Conservation (phyloP, 1,284 basidiomycete species). For the Rhodotorula glutinis region DNA sequence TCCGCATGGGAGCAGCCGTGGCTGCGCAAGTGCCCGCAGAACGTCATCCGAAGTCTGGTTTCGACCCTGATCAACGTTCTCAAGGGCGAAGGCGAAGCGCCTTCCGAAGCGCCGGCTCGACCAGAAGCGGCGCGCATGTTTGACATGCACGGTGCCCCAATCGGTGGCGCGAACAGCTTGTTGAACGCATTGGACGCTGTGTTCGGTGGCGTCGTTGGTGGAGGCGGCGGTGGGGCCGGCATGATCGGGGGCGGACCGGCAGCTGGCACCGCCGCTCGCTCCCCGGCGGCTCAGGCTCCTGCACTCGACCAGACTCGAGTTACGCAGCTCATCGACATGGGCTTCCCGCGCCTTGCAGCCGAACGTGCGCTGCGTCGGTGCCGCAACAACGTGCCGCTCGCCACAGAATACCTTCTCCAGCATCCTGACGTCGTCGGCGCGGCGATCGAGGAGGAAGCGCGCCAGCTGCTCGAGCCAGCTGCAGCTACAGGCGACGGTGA, state of each 20-base stretch:
- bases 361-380: constrained; percentile 77
- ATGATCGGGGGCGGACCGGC: constrained; percentile 10
- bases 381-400: constrained; percentile 83
- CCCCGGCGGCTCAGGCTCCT: not conserved
- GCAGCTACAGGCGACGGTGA: not conserved
- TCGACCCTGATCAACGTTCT: constrained; percentile 77
- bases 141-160: constrained; percentile 6
- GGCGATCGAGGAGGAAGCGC: constrained; percentile 53
- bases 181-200: constrained; percentile 17
- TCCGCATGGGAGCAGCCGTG: constrained; percentile 80
- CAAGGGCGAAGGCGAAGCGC: constrained; percentile 68
- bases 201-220: constrained; percentile 17
- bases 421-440: constrained; percentile 70
- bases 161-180: constrained; percentile 14
- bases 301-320: constrained; percentile 33
- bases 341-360: constrained; percentile 81
- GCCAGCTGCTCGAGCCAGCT: constrained; percentile 19
- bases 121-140: not conserved
- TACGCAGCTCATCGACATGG: constrained; percentile 79
- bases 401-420: constrained; percentile 80
- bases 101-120: constrained; percentile 12
- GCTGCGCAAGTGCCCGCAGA: constrained; percentile 70
- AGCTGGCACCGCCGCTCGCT: constrained; percentile 13
- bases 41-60: constrained; percentile 65
- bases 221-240: constrained; percentile 17